Percentiles rank a stretch among this genome's conserved stretches.
These are phyloP conservation scores for Lonicera japonica DNA, from an alignment of 129 eudicot genomes.

Conservation along the genomic window DNA sequence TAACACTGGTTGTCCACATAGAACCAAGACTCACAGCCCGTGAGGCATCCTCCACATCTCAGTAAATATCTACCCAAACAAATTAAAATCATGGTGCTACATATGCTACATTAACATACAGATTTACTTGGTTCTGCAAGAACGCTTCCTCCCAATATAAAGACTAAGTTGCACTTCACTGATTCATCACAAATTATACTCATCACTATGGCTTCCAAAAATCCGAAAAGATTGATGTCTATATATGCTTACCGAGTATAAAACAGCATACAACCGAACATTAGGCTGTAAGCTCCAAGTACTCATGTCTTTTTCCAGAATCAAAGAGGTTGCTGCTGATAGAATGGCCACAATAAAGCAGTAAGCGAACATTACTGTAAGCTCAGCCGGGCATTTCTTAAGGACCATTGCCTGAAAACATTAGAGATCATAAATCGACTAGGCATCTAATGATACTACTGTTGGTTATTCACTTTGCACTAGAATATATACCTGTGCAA, in stretches of 20 bases:
- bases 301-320: constrained; percentile 43
- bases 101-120: no score
- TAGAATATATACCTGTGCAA: constrained; percentile 44
- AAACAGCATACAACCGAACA: constrained; percentile 39
- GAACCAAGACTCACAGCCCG: no score
- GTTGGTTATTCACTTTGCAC: neutral
- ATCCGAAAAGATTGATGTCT: no score
- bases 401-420: constrained; percentile 59
- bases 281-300: constrained; percentile 56
- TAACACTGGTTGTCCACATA: no score
- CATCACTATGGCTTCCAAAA: no score
- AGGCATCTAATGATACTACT: neutral
- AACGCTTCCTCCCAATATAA: no score
- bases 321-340: constrained; percentile 42
- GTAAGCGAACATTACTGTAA: constrained; percentile 47
- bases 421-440: neutral
- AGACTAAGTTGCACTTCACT: no score
- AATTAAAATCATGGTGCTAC: no score
- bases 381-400: constrained; percentile 52
- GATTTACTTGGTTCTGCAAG: no score
- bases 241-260: constrained; percentile 52
- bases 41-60: no score
- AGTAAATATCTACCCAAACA: no score
- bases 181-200: no score
- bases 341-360: constrained; percentile 61